A percentile compares a stretch with the other conserved stretches of the same genome.
Conservation (phyloP, 805 yeast species). For the Candida schatavii region DNA sequence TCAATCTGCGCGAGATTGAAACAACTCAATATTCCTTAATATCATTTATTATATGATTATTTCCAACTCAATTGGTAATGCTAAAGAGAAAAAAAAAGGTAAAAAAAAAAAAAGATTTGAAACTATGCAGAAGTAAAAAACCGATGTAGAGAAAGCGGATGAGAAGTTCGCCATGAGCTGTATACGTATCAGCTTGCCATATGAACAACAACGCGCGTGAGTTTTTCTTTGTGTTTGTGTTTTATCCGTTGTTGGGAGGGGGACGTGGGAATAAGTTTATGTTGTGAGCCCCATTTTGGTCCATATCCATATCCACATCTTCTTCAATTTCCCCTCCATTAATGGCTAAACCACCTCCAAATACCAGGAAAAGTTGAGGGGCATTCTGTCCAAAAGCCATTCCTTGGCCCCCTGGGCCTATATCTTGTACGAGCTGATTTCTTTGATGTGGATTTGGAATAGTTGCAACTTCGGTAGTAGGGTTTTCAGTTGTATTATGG, state of each 20-base stretch:
- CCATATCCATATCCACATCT: conserved; percentile 36
- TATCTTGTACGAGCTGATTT: background rate
- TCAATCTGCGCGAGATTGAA: background rate
- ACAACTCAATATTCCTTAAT: too few relatives aligned
- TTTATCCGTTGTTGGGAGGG: conserved; percentile 4
- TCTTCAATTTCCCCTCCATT: conserved; percentile 19
- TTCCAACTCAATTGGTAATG: too few relatives aligned
- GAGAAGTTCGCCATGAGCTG: too few relatives aligned
- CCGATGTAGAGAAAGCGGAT: too few relatives aligned
- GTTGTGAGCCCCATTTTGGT: conserved; percentile 11
- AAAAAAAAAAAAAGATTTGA: too few relatives aligned
- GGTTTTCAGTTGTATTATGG: conserved; percentile 5
- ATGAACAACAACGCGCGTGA: too few relatives aligned
- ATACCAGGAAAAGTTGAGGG: conserved; percentile 41
- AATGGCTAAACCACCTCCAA: conserved; percentile 24
- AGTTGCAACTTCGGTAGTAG: conserved; percentile 3
- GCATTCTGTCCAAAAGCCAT: conserved; percentile 28
- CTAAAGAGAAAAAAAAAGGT: too few relatives aligned
- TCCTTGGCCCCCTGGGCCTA: background rate
- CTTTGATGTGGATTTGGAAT: background rate
- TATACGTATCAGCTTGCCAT: too few relatives aligned
- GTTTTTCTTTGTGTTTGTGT: too few relatives aligned
- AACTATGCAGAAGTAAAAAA: too few relatives aligned
- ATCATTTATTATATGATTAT: too few relatives aligned
- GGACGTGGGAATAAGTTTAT: conserved; percentile 22